A percentile compares a stretch with the other conserved stretches of the same genome.
phyloP scores from a whole-genome alignment of 768 basidiomycete species.

The Candolleomyces eurysporus region DNA sequence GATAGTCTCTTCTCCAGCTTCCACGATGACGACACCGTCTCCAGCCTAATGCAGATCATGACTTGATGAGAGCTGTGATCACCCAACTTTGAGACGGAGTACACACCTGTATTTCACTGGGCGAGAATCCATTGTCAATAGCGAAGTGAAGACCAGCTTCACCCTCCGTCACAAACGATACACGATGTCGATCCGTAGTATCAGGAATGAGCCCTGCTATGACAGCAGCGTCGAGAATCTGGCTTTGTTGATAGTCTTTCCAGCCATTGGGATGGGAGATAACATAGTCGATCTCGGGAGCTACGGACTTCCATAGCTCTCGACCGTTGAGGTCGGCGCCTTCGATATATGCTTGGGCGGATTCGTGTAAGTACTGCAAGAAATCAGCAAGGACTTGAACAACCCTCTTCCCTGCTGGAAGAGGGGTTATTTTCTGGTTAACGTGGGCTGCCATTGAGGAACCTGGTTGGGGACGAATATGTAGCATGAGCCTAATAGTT shows the following conservation, averaged over 20 bases:
- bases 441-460: not conserved
- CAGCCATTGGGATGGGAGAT: constrained; percentile 66
- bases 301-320: constrained; percentile 44
- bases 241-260: constrained; percentile 57
- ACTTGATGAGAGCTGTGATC: constrained; percentile 11
- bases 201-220: constrained; percentile 49
- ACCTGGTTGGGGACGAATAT: constrained; percentile 30
- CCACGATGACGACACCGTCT: constrained; percentile 41
- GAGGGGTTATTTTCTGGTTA: constrained; percentile 31
- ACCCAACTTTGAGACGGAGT: constrained; percentile 13
- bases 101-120: constrained; percentile 31
- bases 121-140: constrained; percentile 43
- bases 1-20: constrained; percentile 41
- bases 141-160: constrained; percentile 63
- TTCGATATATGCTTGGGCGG: constrained; percentile 44
- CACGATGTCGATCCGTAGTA: constrained; percentile 35
- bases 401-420: constrained; percentile 40
- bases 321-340: constrained; percentile 44
- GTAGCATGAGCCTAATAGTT: constrained; percentile 39
- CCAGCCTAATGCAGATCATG: constrained; percentile 27
- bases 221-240: constrained; percentile 54
- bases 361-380: constrained; percentile 44
- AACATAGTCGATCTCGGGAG: constrained; percentile 45
- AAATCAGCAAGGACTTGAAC: constrained; percentile 49
- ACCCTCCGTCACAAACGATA: constrained; percentile 60